These are phyloP conservation scores for Rhynchospora tenuis DNA, from an alignment of 176 grass and related monocot species.

Conservation along the genomic window DNA sequence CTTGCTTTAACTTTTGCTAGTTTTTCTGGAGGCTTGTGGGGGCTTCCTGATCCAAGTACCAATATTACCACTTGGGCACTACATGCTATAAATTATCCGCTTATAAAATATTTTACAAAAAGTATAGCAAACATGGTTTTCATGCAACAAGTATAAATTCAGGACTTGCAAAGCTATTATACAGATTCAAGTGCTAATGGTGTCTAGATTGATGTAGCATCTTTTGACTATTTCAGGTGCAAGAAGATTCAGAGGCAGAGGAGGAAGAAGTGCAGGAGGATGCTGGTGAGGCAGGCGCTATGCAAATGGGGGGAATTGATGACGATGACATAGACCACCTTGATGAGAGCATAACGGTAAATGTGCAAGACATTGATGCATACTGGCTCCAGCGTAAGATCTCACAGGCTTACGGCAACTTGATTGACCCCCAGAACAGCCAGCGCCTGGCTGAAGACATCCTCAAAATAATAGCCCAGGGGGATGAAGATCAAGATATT, in stretches of 20 bases:
- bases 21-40: background rate
- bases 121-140: background rate
- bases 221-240: slow-evolving; percentile 41
- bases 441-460: slow-evolving; percentile 86
- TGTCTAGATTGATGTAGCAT: background rate
- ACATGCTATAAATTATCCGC: background rate
- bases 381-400: slow-evolving; percentile 98
- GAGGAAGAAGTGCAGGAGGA: slow-evolving; percentile 54
- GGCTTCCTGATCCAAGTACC: background rate
- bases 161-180: background rate
- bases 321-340: slow-evolving; percentile 67
- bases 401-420: slow-evolving; percentile 70
- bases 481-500: slow-evolving; percentile 59
- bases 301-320: slow-evolving; percentile 86
- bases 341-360: slow-evolving; percentile 51
- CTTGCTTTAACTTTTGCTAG: background rate
- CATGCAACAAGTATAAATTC: background rate
- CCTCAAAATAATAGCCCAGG: slow-evolving; percentile 74
- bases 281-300: slow-evolving; percentile 49
- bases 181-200: background rate
- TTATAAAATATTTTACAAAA: background rate
- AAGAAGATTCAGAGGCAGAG: slow-evolving; percentile 87
- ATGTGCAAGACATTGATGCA: slow-evolving; percentile 96
- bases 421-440: slow-evolving; percentile 74
- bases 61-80: background rate